Base-by-base conservation (phyloP, 2,329 filamentous ascomycete species). In the Trichoderma koningii region DNA sequence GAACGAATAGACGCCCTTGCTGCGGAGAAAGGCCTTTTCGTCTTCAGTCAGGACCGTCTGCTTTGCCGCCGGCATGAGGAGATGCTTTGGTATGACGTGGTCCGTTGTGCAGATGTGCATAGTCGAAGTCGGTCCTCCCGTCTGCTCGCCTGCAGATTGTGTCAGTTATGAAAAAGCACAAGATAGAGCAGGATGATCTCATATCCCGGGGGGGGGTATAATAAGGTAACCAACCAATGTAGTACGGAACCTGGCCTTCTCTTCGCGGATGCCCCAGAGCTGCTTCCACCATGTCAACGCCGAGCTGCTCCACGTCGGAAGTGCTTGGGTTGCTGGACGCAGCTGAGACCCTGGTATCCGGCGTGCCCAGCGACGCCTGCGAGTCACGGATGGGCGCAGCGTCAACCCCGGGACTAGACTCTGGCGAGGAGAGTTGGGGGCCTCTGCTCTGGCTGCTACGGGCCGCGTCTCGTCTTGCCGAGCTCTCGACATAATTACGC, bases 401-500 rank as follows among this genome's bases (percentile, higher is more conserved):
- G 12, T 63, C 60, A 17, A 19, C 34, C n/a, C 42, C 52, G 5
- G 48, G 60, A 45, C 50, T 63, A 17, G 50, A 47, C 19, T 63
- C 60, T 3, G 50, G 41, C 14, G 60, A 38, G 12, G 42, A 38
- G 23, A 14, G 50, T 19, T 42, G 28, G 42, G 48, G 50, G 3
- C 21, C 45, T 26, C 26, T 55, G 19, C 60, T 44, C 47, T 63
- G 60, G n/a, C 15, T 63, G 10, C 30, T 10, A 34, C 30, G 7
- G 45, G 50, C 42, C 26, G 60, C 19, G 26, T 63, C 41, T 53
- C 23, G 60, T 23, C 41, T 23, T 47, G 48, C 60, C 60, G 60
- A 55, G 60, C 60, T 55, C 19, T 45, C 60, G n/a, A 28, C 60
- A 55, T 63, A 63, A 42, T 55, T 50, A 55, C 60, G 60, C 19